A percentile compares a stretch with the other conserved stretches of the same genome.
Evolutionary conservation across 768 basidiomycete species (phyloP).

Genomic region (Boletus reticulatus): DNA sequence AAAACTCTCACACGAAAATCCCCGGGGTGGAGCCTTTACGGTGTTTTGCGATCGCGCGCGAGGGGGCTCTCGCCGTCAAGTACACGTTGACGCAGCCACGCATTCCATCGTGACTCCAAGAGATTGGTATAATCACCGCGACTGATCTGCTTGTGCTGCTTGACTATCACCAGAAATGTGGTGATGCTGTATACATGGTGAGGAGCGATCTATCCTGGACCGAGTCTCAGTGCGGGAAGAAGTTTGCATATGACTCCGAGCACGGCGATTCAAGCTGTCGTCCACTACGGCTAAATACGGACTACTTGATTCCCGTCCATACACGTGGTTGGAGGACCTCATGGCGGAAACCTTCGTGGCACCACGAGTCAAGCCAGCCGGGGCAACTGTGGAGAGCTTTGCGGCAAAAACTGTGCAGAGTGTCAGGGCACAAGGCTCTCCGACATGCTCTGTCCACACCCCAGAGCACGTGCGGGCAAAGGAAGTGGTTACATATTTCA

Average conservation of each 20-base stretch:
- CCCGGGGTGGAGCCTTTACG: constrained; percentile 24
- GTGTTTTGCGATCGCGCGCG: constrained; percentile 33
- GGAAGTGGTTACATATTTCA: too few relatives aligned
- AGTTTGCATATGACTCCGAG: too few relatives aligned
- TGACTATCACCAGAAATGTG: constrained; percentile 14
- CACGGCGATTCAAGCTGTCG: too few relatives aligned
- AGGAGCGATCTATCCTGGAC: constrained; percentile 13
- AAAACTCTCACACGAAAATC: constrained; percentile 19
- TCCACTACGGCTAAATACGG: too few relatives aligned
- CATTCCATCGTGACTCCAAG: constrained; percentile 20
- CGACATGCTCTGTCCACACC: too few relatives aligned
- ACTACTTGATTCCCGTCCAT: too few relatives aligned
- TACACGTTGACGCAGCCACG: constrained; percentile 26
- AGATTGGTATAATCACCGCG: constrained; percentile 27
- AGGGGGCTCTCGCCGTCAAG: constrained; percentile 29
- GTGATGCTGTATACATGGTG: constrained; percentile 6
- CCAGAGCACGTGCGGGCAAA: too few relatives aligned
- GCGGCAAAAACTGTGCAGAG: too few relatives aligned
- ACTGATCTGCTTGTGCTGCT: constrained; percentile 26
- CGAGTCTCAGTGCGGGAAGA: neutral
- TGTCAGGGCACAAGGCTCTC: too few relatives aligned
- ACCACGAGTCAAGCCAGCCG: neutral
- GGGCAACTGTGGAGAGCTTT: too few relatives aligned
- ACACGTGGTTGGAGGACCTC: neutral
- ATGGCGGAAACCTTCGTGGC: neutral